Percentiles rank a stretch among this genome's conserved stretches.
Evolutionary conservation across 352 stramenopile species (phyloP).

Genomic region (Pythium biforme): DNA sequence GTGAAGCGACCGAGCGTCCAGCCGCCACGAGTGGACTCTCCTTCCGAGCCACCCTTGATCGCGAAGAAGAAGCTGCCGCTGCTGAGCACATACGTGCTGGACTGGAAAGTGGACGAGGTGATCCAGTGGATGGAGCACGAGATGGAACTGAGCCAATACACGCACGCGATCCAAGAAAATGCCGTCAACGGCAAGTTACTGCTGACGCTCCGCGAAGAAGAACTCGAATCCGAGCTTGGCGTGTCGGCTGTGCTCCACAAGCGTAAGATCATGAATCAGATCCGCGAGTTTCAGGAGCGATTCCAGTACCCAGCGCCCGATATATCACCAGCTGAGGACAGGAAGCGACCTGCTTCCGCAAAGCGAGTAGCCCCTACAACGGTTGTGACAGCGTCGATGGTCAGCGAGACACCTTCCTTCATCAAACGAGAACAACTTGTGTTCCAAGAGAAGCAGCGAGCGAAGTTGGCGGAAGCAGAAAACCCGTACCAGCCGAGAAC

Average conservation of each 20-base stretch:
- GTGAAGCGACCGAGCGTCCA: not conserved
- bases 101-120: constrained; percentile 59
- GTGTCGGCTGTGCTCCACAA: constrained; percentile 39
- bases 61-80: constrained; percentile 17
- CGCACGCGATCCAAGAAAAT: constrained; percentile 32
- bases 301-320: constrained; percentile 25
- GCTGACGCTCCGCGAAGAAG: constrained; percentile 38
- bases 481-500: constrained; percentile 10
- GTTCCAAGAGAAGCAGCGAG: constrained; percentile 32
- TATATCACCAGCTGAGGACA: not conserved
- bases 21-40: not conserved
- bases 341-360: constrained; percentile 7
- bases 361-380: constrained; percentile 16
- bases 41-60: not conserved
- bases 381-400: not conserved
- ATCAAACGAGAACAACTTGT: constrained; percentile 42
- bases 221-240: constrained; percentile 38
- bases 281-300: constrained; percentile 38
- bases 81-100: constrained; percentile 29
- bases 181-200: constrained; percentile 47
- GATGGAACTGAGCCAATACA: constrained; percentile 51
- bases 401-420: constrained; percentile 33
- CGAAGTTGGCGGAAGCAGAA: constrained; percentile 11
- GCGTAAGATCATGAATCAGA: constrained; percentile 46
- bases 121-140: constrained; percentile 42